These are phyloP conservation scores for Trichoderma erinaceum DNA, from an alignment of 495 filamentous ascomycete species.

Conservation along the genomic window DNA sequence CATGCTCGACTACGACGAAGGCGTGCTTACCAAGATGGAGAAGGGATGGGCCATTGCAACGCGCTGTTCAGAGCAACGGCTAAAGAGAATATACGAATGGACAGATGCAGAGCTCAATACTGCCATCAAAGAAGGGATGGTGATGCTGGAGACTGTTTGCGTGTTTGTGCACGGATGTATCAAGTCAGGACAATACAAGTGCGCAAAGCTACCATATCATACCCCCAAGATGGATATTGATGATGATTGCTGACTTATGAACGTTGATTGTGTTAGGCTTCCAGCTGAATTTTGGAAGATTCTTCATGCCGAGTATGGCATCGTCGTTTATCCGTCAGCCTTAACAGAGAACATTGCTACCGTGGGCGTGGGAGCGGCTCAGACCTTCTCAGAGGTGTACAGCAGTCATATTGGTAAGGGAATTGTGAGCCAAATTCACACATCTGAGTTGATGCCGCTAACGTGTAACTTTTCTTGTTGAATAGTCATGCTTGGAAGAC, in stretches of 20 bases:
- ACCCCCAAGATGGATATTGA: not conserved
- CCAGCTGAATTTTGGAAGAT: constrained; percentile 14
- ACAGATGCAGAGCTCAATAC: not conserved
- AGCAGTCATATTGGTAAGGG: constrained; percentile 12
- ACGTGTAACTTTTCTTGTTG: not conserved
- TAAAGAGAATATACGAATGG: not conserved
- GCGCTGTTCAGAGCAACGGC: not conserved
- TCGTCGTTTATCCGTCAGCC: constrained; percentile 14
- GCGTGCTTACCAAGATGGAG: not conserved
- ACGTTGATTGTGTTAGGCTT: not conserved
- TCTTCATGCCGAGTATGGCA: constrained; percentile 3
- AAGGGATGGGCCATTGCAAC: constrained; percentile 10
- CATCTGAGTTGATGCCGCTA: not conserved
- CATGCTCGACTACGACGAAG: constrained; percentile 8
- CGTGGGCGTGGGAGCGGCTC: not conserved
- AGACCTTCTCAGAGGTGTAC: constrained; percentile 14
- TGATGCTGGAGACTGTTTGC: constrained; percentile 16
- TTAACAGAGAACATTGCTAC: constrained; percentile 3
- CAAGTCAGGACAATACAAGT: constrained; percentile 15
- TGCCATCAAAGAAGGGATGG: not conserved
- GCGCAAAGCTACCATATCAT: not conserved
- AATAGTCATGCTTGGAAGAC: constrained; percentile 6
- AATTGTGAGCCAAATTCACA: no score
- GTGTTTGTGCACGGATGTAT: constrained; percentile 13
- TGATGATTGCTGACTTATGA: not conserved